Evolutionary conservation across 805 yeast species (phyloP).

Genomic region (Zygotorulaspora chibaensis): DNA sequence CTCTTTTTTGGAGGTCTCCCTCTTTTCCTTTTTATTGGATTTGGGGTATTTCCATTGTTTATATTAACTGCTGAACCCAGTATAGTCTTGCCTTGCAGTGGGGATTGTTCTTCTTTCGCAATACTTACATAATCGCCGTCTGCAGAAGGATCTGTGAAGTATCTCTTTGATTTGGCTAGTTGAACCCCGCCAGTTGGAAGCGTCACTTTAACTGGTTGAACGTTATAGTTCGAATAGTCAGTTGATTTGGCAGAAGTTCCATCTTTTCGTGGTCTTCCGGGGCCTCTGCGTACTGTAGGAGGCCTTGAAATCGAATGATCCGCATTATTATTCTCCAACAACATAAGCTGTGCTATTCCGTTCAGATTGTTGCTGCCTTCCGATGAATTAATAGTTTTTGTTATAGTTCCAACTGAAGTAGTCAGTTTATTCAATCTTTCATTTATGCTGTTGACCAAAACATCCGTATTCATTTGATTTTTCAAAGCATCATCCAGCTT

Average conservation of each 20-base stretch:
- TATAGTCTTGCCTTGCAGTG: slow-evolving; percentile 2
- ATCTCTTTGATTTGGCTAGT: slow-evolving; percentile 31
- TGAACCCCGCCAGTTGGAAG: slow-evolving; percentile 30
- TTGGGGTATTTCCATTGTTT: slow-evolving; percentile 1
- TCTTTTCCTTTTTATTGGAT: slow-evolving; percentile 26
- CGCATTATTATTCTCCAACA: not conserved
- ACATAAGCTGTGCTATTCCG: not conserved
- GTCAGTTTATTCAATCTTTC: slow-evolving; percentile 18
- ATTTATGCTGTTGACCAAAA: slow-evolving; percentile 30
- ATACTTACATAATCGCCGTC: slow-evolving; percentile 1
- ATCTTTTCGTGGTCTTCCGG: slow-evolving; percentile 35
- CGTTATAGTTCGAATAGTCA: slow-evolving; percentile 4
- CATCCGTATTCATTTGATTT: slow-evolving; percentile 36
- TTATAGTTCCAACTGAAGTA: slow-evolving; percentile 5
- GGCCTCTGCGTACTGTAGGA: slow-evolving; percentile 26
- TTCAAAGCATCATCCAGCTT: slow-evolving; percentile 34
- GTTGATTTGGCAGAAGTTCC: slow-evolving; percentile 5
- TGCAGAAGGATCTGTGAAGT: slow-evolving; percentile 30
- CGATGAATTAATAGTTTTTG: slow-evolving; percentile 3
- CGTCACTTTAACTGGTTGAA: slow-evolving; percentile 17
- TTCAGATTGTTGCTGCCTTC: not conserved
- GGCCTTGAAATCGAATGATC: slow-evolving; percentile 11
- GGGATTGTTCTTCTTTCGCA: slow-evolving; percentile 7
- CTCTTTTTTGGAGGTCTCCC: slow-evolving; percentile 36
- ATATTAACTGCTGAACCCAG: slow-evolving; percentile 4